phyloP scores from a whole-genome alignment of 2,329 filamentous ascomycete species.

The Hawksworthiomyces lignivorus region DNA sequence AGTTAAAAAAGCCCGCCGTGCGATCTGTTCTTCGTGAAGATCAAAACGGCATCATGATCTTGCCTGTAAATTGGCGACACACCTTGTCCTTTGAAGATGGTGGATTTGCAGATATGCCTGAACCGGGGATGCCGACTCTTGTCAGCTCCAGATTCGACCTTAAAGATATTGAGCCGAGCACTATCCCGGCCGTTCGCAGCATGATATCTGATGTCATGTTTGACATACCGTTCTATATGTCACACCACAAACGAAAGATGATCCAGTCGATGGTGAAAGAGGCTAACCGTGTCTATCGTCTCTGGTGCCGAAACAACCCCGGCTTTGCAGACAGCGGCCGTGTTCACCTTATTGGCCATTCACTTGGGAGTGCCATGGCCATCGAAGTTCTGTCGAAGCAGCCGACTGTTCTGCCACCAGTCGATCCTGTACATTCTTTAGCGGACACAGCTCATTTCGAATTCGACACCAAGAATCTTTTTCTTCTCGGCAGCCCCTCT shows the following conservation, averaged over 20 bases:
- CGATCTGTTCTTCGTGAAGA: conserved; percentile 65
- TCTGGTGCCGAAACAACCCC: conserved; percentile 93
- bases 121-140: no score
- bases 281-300: conserved; percentile 88
- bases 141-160: no score
- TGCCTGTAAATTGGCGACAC: conserved; percentile 91
- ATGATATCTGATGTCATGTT: conserved; percentile 98
- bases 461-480: conserved; percentile 85
- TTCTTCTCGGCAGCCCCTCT: conserved; percentile 81
- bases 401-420: conserved; percentile 59
- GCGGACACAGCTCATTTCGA: conserved; percentile 57
- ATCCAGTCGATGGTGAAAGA: conserved; percentile 79
- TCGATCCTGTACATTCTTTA: conserved; percentile 39
- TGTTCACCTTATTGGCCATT: conserved; percentile 89
- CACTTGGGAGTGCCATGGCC: conserved; percentile 89
- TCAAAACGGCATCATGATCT: conserved; percentile 86
- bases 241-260: conserved; percentile 93
- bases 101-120: conserved; percentile 48
- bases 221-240: conserved; percentile 96
- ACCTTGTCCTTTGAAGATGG: conserved; percentile 81
- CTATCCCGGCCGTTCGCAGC: conserved; percentile 84
- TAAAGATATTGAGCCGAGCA: conserved; percentile 85
- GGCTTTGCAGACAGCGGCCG: conserved; percentile 73
- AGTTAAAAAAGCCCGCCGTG: conserved; percentile 68
- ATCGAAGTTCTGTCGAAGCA: conserved; percentile 86